Conservation (phyloP, 805 yeast genomes). For the Gaillardinia entomophila region DNA sequence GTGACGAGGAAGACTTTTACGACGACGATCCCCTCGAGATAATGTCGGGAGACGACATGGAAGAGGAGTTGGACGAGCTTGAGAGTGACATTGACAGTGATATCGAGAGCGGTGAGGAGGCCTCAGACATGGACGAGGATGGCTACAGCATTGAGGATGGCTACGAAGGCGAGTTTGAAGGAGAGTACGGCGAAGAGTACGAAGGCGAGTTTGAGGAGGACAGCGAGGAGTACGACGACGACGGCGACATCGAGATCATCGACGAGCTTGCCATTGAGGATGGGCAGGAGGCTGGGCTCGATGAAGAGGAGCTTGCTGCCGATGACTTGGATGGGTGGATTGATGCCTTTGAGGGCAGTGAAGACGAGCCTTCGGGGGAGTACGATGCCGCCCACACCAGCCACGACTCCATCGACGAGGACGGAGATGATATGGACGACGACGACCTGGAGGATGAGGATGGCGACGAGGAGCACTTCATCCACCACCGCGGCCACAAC, state of each 20-base stretch:
- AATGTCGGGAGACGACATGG: constrained; percentile 22
- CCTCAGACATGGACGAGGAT: constrained; percentile 3
- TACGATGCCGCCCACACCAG: constrained; percentile 14
- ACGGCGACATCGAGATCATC: background rate
- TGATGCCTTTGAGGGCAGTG: constrained; percentile 29
- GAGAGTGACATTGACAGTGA: constrained; percentile 18
- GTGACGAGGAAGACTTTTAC: constrained; percentile 50
- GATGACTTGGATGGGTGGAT: constrained; percentile 34
- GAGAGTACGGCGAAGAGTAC: constrained; percentile 14
- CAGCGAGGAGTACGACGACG: background rate
- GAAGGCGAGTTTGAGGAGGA: constrained; percentile 14
- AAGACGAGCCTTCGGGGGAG: constrained; percentile 4
- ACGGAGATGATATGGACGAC: constrained; percentile 6
- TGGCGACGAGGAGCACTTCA: too few relatives aligned
- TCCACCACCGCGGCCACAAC: too few relatives aligned
- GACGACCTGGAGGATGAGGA: background rate
- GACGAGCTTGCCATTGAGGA: background rate
- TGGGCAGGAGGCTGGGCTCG: background rate
- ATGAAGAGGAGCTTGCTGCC: constrained; percentile 4
- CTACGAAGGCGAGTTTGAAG: constrained; percentile 16
- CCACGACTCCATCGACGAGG: constrained; percentile 16
- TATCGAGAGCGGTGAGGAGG: constrained; percentile 29
- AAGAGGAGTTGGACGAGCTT: constrained; percentile 3
- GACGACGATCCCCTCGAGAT: constrained; percentile 35
- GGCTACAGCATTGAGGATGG: constrained; percentile 8